Evolutionary conservation across 768 basidiomycete genomes (phyloP).

Genomic region (Leccinellum luteum): DNA sequence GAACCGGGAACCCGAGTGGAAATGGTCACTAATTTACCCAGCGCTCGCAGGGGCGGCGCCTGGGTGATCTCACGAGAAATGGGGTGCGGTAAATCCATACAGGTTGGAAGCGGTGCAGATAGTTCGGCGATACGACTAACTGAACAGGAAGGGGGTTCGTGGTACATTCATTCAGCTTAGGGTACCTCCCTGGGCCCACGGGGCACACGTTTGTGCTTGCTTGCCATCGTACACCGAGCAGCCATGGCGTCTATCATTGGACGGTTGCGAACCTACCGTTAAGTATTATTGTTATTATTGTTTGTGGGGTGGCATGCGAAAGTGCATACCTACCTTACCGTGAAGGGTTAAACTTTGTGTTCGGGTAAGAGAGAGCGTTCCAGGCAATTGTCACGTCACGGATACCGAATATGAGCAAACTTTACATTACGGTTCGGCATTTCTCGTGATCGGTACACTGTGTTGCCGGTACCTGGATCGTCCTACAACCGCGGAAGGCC

Average conservation of each 20-base stretch:
- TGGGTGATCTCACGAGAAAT: conserved; percentile 19
- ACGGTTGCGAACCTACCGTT: not conserved
- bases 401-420: conserved; percentile 14
- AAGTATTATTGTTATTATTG: not conserved
- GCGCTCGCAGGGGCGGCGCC: conserved; percentile 1
- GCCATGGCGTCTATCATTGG: not conserved
- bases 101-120: conserved; percentile 10
- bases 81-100: conserved; percentile 19
- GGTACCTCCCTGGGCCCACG: conserved; percentile 3
- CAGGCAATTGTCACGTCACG: conserved; percentile 22
- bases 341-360: conserved; percentile 7
- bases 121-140: conserved; percentile 21
- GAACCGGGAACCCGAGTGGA: not conserved
- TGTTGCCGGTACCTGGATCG: conserved; percentile 29
- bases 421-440: conserved; percentile 24
- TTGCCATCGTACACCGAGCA: not conserved
- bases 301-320: conserved; percentile 9
- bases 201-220: conserved; percentile 6
- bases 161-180: not conserved
- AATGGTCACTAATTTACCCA: not conserved
- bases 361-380: conserved; percentile 2
- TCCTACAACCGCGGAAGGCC: conserved; percentile 31
- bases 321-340: conserved; percentile 1
- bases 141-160: conserved; percentile 2
- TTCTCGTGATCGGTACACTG: conserved; percentile 18